phyloP scores from a whole-genome alignment of 192 early-diverging fungal species.

The Rhizophagus clarus region DNA sequence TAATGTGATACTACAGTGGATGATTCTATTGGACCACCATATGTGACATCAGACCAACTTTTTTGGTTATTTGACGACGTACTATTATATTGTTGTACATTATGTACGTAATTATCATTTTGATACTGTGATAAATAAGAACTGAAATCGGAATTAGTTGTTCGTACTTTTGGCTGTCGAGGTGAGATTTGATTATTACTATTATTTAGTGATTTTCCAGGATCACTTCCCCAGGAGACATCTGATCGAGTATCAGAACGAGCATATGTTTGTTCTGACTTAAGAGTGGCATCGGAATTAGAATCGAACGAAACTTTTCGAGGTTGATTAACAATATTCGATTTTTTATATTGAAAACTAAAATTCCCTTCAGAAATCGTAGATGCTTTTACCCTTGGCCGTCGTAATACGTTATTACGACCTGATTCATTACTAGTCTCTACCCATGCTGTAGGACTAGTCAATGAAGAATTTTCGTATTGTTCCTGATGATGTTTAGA shows the following conservation, averaged over 20 bases:
- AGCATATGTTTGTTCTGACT: background rate
- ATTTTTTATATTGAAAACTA: background rate
- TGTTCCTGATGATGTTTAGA: background rate
- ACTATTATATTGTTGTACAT: no score
- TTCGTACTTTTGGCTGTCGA: background rate
- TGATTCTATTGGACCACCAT: background rate
- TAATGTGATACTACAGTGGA: constrained; percentile 3
- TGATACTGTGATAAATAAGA: background rate
- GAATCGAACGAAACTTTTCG: background rate
- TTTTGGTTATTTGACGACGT: background rate
- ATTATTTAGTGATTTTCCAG: background rate
- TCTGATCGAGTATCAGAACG: background rate
- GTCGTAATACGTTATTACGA: background rate
- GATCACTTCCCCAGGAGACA: constrained; percentile 18
- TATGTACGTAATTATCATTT: background rate
- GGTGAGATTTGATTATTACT: background rate
- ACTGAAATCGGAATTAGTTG: background rate
- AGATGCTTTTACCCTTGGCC: background rate
- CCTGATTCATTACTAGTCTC: background rate
- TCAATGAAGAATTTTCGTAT: background rate
- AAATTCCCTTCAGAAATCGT: background rate
- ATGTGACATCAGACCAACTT: constrained; percentile 27
- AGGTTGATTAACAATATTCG: background rate
- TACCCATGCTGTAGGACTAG: background rate
- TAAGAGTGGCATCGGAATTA: background rate